phyloP scores from a whole-genome alignment of 1,139 yeast genomes.

The Scheffersomyces stambukii region DNA sequence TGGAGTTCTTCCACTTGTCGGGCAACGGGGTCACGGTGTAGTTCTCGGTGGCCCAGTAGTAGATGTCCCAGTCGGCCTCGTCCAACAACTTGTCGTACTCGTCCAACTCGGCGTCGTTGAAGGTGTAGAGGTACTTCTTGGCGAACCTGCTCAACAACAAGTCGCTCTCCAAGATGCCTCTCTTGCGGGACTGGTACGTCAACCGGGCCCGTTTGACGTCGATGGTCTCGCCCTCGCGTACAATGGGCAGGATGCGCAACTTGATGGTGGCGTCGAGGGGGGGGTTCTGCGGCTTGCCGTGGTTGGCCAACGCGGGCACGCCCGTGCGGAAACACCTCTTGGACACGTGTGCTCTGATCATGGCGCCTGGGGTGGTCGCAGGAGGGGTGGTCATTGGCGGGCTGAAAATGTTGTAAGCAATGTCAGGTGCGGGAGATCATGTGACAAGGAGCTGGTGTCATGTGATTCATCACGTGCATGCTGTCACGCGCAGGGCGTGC shows the following conservation, averaged over 20 bases:
- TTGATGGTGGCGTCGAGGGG: conserved; percentile 19
- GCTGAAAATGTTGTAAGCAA: no score
- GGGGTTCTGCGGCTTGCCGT: conserved; percentile 46
- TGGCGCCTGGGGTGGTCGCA: not conserved
- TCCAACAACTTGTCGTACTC: conserved; percentile 86
- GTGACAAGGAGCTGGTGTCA: no score
- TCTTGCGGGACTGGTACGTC: conserved; percentile 85
- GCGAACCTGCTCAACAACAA: conserved; percentile 83
- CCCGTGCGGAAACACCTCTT: conserved; percentile 11
- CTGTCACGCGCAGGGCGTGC: no score
- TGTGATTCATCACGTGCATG: no score
- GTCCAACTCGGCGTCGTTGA: conserved; percentile 65
- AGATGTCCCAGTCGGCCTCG: conserved; percentile 97
- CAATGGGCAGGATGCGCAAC: conserved; percentile 69
- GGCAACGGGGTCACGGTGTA: conserved; percentile 81
- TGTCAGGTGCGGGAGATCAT: no score
- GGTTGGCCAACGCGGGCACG: conserved; percentile 21
- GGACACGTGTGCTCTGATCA: conserved; percentile 2
- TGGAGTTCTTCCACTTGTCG: conserved; percentile 71
- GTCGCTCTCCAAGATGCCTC: conserved; percentile 95
- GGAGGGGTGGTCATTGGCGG: not conserved
- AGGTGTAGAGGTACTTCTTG: conserved; percentile 55
- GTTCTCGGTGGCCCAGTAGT: conserved; percentile 93
- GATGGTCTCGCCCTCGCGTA: conserved; percentile 68
- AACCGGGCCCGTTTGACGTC: conserved; percentile 82